Conservation (phyloP, 768 basidiomycete species). For the Lactarius sp. region DNA sequence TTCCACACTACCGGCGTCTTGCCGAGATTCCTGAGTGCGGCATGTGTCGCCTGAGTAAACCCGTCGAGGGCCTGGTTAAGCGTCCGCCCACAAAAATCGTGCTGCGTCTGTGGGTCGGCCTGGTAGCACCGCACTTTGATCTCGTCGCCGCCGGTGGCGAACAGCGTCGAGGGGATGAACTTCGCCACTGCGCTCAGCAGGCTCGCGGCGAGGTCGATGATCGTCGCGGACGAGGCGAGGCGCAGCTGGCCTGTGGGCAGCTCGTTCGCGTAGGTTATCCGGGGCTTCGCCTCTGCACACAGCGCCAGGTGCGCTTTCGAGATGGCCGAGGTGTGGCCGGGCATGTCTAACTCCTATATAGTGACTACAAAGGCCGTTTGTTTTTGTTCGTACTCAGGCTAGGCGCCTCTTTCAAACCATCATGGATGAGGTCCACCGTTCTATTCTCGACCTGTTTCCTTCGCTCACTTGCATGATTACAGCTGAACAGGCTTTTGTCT, state of each 20-base stretch:
- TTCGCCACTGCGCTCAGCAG: constrained; percentile 51
- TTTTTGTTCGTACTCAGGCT: no score
- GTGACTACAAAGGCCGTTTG: no score
- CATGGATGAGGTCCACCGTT: no score
- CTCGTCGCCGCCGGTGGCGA: constrained; percentile 83
- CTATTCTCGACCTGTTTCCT: no score
- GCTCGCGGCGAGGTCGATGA: constrained; percentile 52
- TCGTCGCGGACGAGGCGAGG: constrained; percentile 54
- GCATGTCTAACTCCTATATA: constrained; percentile 79
- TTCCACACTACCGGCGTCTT: constrained; percentile 86
- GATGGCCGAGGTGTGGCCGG: constrained; percentile 74
- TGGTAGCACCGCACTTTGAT: constrained; percentile 63
- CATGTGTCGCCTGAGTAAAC: constrained; percentile 60
- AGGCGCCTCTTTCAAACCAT: no score
- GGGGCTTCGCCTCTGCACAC: constrained; percentile 53
- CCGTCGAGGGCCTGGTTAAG: constrained; percentile 57
- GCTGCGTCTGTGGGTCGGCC: constrained; percentile 55
- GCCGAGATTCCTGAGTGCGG: constrained; percentile 45
- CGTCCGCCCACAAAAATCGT: constrained; percentile 41
- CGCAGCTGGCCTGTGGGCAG: constrained; percentile 83
- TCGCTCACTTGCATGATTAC: no score
- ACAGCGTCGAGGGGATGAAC: constrained; percentile 52
- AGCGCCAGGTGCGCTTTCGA: constrained; percentile 64
- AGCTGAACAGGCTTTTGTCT: no score
- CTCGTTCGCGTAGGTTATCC: constrained; percentile 59